These are phyloP conservation scores for Oxyria digyna DNA, from an alignment of 148 eudicot genomes.

Conservation along the genomic window DNA sequence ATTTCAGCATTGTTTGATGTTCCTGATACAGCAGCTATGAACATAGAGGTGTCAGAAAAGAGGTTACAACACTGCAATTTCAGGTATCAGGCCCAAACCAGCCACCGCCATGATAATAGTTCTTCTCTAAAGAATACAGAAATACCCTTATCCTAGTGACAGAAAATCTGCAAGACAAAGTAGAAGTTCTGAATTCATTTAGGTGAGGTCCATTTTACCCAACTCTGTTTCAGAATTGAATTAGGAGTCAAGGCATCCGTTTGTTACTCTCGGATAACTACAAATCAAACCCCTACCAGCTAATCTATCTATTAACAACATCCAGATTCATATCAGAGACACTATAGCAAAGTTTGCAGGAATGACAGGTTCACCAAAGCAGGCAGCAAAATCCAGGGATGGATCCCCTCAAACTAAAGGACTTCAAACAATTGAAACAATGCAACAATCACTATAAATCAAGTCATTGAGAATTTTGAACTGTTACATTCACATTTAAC, in stretches of 20 bases:
- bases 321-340: not conserved
- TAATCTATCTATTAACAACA: not conserved
- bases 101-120: not conserved
- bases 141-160: not conserved
- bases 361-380: not conserved
- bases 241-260: not conserved
- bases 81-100: not conserved
- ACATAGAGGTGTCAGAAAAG: not conserved
- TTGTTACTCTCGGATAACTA: not conserved
- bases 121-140: not conserved
- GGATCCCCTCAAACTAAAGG: not conserved
- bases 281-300: not conserved
- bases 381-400: not conserved
- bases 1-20: conserved; percentile 44
- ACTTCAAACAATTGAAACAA: not conserved
- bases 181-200: not conserved
- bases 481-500: not conserved
- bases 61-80: not conserved
- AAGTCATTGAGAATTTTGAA: not conserved
- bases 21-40: conserved; percentile 17
- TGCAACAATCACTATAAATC: not conserved
- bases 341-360: not conserved
- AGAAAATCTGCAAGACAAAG: not conserved
- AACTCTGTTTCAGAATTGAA: not conserved
- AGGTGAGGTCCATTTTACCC: not conserved